These are phyloP conservation scores for Solanum pennellii DNA, from an alignment of 257 asterid genomes.

Conservation along the genomic window DNA sequence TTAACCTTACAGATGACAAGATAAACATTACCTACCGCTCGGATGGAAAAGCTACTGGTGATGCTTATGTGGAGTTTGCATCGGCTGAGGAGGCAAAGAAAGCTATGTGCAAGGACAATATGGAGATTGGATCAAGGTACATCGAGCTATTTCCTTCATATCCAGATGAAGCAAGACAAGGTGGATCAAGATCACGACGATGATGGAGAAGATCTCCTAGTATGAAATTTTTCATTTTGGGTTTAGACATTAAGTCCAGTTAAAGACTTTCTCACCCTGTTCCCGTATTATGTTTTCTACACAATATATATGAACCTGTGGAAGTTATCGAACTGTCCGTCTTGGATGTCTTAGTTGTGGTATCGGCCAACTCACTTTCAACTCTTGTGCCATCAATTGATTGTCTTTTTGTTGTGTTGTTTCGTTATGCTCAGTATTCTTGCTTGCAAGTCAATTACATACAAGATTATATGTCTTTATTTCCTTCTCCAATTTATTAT, in stretches of 20 bases:
- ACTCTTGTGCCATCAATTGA: neutral
- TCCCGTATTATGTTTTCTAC: neutral
- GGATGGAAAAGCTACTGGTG: conserved; percentile 94
- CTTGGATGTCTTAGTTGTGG: neutral
- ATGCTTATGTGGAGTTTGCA: conserved; percentile 71
- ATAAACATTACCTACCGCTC: conserved; percentile 55
- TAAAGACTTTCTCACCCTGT: neutral
- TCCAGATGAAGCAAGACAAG: conserved; percentile 60
- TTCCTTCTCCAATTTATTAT: neutral
- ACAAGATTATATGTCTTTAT: neutral
- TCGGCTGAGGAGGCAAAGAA: conserved; percentile 72
- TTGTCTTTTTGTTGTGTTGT: neutral
- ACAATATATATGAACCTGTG: neutral
- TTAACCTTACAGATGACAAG: conserved; percentile 48
- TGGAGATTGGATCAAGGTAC: conserved; percentile 77
- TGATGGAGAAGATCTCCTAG: neutral
- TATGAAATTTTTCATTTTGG: neutral
- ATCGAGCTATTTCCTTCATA: conserved; percentile 92
- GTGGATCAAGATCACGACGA: conserved; percentile 54
- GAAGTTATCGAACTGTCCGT: neutral
- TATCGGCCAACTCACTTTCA: neutral
- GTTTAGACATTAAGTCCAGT: neutral
- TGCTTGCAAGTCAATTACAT: neutral
- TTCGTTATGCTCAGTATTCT: neutral
- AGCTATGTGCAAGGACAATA: conserved; percentile 85